These are phyloP conservation scores for Pseudogymnoascus sp. DNA, from an alignment of 2,329 filamentous ascomycete genomes.

Conservation along the genomic window DNA sequence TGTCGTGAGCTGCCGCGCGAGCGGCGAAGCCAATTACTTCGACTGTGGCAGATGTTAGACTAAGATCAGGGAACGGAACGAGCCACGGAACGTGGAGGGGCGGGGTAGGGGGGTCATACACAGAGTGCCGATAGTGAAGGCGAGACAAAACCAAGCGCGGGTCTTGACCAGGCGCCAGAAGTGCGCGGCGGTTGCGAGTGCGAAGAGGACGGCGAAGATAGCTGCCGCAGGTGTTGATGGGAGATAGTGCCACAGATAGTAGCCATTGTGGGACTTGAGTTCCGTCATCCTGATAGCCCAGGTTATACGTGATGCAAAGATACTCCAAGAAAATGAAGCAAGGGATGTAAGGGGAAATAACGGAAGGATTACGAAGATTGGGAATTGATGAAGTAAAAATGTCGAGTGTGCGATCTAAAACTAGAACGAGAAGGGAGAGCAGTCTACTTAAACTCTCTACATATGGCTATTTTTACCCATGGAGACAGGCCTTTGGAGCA, in stretches of 20 bases:
- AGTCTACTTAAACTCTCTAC: not conserved
- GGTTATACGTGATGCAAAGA: not conserved
- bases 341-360: not conserved
- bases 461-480: not conserved
- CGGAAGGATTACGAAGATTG: not conserved
- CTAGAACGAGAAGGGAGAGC: not conserved
- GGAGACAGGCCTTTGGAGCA: not conserved
- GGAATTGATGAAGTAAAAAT: not conserved
- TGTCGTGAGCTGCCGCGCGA: slow-evolving; percentile 29
- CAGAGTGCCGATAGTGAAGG: slow-evolving; percentile 30
- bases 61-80: not conserved
- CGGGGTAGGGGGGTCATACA: slow-evolving; percentile 25
- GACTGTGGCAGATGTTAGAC: slow-evolving; percentile 17
- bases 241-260: slow-evolving; percentile 37
- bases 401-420: not conserved
- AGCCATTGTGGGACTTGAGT: slow-evolving; percentile 14
- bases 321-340: not conserved
- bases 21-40: slow-evolving; percentile 12
- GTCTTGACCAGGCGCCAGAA: slow-evolving; percentile 24
- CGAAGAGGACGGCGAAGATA: slow-evolving; percentile 30
- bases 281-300: not conserved
- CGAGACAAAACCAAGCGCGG: slow-evolving; percentile 26
- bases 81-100: slow-evolving; percentile 11
- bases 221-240: slow-evolving; percentile 36
- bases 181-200: slow-evolving; percentile 20